Base-by-base conservation (phyloP, 495 filamentous ascomycete species). In the Hyaloscypha bicolor region DNA sequence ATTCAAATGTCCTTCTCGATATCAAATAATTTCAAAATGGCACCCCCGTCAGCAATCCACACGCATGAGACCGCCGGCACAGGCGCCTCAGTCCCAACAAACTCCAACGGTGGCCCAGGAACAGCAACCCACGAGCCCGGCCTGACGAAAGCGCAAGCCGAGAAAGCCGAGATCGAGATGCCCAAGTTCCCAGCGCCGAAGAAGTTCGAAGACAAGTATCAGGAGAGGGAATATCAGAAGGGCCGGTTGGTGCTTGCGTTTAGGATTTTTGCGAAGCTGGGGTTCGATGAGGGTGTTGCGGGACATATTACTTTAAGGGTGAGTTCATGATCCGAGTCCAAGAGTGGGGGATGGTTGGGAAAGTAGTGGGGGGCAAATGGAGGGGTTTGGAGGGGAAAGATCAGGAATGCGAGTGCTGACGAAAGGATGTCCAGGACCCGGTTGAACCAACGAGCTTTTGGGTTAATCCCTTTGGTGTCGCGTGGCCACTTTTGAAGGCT, bases 381-480 rank as follows among this genome's bases (percentile, higher is more conserved):
- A 48, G 51, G 33, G 22, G 45, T 33, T 19, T 16, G 12, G 22
- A 3, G 55, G 58, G 57, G 55, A 21, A 37, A 55, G 37, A 53
- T 11, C 12, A 42, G 58, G 16, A 32, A 55, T 1, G 48, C n/a
- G 16, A 60, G 22, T 67, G 25, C 12, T 21, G 32, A 59, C 35
- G 62, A 57, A 60, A 21, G 57, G 3, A 55, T 30, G 19, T 69
- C 62, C 64, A 81, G 77, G 90, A 92, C 72, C 90, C 90, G 11
- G 84, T 92, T 14, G 87, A 91, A 42, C 86, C 88, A 0, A 72
- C 74, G 8, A 86, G 83, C 4, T 93, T 93, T 80, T 93, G 90
- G 91, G 91, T 93, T 25, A 93, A 93, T 67, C 91, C 91, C 0
- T 91, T 93, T 70, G 91, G 91, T 35, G 82, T 87, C 11, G 82